Percentiles rank a stretch among this genome's conserved stretches.
Conservation (phyloP, 768 basidiomycete genomes). For the Cyathus striatus region DNA sequence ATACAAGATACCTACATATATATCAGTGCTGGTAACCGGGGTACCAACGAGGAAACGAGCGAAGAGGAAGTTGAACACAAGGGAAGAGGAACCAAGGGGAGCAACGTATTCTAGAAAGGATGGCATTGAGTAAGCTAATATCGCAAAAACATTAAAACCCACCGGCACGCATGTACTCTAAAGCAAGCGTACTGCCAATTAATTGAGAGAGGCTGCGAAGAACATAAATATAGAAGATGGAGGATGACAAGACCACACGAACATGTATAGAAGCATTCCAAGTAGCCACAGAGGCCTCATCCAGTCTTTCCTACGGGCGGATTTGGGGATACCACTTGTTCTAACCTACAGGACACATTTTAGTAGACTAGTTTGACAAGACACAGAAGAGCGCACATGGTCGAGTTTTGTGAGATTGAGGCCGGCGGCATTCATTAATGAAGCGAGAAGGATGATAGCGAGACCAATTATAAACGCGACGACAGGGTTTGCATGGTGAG, state of each 20-base stretch:
- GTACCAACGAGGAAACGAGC: conserved; percentile 86
- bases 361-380: conserved; percentile 1
- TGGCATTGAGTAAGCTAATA: neutral
- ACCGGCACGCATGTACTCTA: conserved; percentile 88
- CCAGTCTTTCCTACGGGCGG: conserved; percentile 71
- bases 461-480: conserved; percentile 82
- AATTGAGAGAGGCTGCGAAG: conserved; percentile 68
- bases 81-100: conserved; percentile 86
- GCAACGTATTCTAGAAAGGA: conserved; percentile 82
- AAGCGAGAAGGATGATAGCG: conserved; percentile 76
- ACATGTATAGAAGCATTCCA: conserved; percentile 95
- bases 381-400: conserved; percentile 51
- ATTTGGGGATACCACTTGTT: conserved; percentile 72
- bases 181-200: conserved; percentile 81
- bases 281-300: conserved; percentile 84
- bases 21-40: conserved; percentile 78
- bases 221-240: conserved; percentile 4
- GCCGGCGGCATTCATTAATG: conserved; percentile 88
- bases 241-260: conserved; percentile 16
- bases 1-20: conserved; percentile 51
- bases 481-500: conserved; percentile 40
- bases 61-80: conserved; percentile 96
- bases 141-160: conserved; percentile 9
- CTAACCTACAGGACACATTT: conserved; percentile 41
- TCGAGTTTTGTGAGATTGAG: conserved; percentile 93